A percentile compares a stretch with the other conserved stretches of the same genome.
Evolutionary conservation across 108 stramenopile genomes (phyloP).

Genomic region (Skeletonema costatum): DNA sequence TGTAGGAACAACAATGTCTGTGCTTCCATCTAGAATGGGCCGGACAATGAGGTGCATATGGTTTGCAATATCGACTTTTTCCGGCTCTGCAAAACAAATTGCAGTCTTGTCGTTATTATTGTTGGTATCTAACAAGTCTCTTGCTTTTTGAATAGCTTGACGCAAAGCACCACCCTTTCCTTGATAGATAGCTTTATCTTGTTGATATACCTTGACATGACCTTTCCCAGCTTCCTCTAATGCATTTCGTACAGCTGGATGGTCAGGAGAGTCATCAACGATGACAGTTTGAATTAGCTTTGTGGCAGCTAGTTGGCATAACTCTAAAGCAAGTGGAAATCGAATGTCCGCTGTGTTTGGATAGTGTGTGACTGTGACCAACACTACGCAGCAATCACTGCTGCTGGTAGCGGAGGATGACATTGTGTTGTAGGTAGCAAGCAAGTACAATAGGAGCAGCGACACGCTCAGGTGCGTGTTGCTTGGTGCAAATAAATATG

Average conservation of each 20-base stretch:
- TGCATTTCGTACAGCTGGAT: conserved; percentile 8
- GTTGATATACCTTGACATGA: conserved; percentile 28
- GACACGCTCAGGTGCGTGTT: too few relatives aligned
- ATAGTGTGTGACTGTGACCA: conserved; percentile 37
- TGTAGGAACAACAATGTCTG: conserved; percentile 52
- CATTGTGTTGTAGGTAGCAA: neutral
- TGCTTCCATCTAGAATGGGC: conserved; percentile 10
- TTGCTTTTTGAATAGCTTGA: conserved; percentile 48
- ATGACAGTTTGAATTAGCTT: conserved; percentile 31
- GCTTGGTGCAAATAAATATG: too few relatives aligned
- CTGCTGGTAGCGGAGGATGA: neutral
- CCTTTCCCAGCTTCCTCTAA: neutral
- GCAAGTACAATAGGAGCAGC: too few relatives aligned
- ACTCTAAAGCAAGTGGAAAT: conserved; percentile 45
- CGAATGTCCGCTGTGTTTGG: conserved; percentile 35
- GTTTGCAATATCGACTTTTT: conserved; percentile 58
- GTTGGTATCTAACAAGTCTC: conserved; percentile 1
- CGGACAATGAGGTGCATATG: conserved; percentile 14
- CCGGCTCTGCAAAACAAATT: conserved; percentile 63
- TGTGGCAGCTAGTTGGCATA: conserved; percentile 35
- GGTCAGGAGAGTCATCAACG: conserved; percentile 50
- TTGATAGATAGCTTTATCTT: conserved; percentile 27
- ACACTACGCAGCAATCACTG: neutral
- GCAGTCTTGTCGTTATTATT: conserved; percentile 1
- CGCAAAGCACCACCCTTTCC: conserved; percentile 64